Conservation (phyloP, 2,329 filamentous ascomycete species). For the Penicillium sp. region DNA sequence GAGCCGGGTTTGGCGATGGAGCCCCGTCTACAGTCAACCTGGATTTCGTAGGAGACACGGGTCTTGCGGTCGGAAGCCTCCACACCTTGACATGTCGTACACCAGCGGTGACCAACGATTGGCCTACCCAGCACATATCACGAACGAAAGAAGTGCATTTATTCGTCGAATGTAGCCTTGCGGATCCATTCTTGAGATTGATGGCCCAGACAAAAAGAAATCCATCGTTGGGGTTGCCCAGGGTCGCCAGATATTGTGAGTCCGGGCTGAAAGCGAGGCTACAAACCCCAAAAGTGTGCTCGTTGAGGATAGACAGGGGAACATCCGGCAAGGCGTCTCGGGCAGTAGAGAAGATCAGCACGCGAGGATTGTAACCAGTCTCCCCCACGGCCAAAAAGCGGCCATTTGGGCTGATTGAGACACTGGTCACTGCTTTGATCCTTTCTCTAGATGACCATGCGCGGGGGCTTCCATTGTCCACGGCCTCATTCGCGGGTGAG, state of each 20-base stretch:
- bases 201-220: slow-evolving; percentile 91
- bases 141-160: slow-evolving; percentile 87
- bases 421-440: slow-evolving; percentile 90
- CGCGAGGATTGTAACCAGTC: slow-evolving; percentile 89
- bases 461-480: slow-evolving; percentile 65
- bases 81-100: slow-evolving; percentile 93
- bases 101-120: slow-evolving; percentile 79
- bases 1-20: slow-evolving; percentile 48
- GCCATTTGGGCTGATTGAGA: slow-evolving; percentile 85
- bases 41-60: slow-evolving; percentile 66
- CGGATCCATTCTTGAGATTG: slow-evolving; percentile 77
- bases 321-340: slow-evolving; percentile 76
- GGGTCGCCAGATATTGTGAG: slow-evolving; percentile 81
- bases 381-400: slow-evolving; percentile 90
- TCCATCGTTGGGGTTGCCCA: slow-evolving; percentile 88
- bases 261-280: slow-evolving; percentile 89
- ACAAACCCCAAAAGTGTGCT: slow-evolving; percentile 87
- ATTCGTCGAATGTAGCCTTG: slow-evolving; percentile 81
- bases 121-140: slow-evolving; percentile 89
- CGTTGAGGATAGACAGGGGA: slow-evolving; percentile 81
- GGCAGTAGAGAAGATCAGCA: slow-evolving; percentile 82
- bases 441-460: slow-evolving; percentile 88
- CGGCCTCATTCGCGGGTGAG: slow-evolving; percentile 55
- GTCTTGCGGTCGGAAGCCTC: slow-evolving; percentile 72
- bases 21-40: slow-evolving; percentile 52